Evolutionary conservation across 352 stramenopile genomes (phyloP).

Genomic region (Phytophthora kernoviae): DNA sequence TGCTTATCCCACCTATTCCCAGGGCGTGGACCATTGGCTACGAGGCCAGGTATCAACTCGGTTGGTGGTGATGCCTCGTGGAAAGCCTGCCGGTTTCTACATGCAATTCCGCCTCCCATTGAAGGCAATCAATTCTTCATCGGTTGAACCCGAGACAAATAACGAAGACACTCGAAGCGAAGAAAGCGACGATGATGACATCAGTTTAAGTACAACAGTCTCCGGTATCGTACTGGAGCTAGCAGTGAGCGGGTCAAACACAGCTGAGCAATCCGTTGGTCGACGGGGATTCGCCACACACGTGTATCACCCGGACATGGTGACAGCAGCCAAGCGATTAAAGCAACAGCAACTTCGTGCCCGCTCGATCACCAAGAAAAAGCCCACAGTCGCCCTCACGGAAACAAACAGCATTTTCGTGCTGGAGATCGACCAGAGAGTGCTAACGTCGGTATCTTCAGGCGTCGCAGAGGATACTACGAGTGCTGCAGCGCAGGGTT

Average conservation of each 20-base stretch:
- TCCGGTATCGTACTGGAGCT: constrained; percentile 53
- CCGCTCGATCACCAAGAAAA: constrained; percentile 39
- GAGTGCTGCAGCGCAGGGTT: not conserved
- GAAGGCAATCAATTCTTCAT: not conserved
- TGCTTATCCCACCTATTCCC: constrained; percentile 5
- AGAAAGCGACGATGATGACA: constrained; percentile 3
- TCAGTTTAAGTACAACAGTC: not conserved
- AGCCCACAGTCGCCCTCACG: constrained; percentile 35
- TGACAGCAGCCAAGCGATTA: constrained; percentile 30
- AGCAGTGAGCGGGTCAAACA: constrained; percentile 45
- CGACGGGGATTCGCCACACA: constrained; percentile 59
- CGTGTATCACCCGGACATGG: constrained; percentile 57
- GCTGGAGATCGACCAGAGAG: constrained; percentile 47
- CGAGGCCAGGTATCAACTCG: constrained; percentile 42
- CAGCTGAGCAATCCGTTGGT: constrained; percentile 13
- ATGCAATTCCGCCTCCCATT: constrained; percentile 63
- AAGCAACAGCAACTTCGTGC: constrained; percentile 46
- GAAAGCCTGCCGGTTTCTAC: constrained; percentile 54
- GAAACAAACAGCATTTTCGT: constrained; percentile 52
- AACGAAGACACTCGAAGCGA: constrained; percentile 18
- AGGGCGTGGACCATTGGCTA: constrained; percentile 37
- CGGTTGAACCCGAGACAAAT: not conserved
- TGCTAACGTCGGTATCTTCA: constrained; percentile 17
- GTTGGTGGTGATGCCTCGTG: constrained; percentile 57
- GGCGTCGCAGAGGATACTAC: constrained; percentile 12